Evolutionary conservation across 768 basidiomycete genomes (phyloP).

Genomic region (Favolaschia claudopus): DNA sequence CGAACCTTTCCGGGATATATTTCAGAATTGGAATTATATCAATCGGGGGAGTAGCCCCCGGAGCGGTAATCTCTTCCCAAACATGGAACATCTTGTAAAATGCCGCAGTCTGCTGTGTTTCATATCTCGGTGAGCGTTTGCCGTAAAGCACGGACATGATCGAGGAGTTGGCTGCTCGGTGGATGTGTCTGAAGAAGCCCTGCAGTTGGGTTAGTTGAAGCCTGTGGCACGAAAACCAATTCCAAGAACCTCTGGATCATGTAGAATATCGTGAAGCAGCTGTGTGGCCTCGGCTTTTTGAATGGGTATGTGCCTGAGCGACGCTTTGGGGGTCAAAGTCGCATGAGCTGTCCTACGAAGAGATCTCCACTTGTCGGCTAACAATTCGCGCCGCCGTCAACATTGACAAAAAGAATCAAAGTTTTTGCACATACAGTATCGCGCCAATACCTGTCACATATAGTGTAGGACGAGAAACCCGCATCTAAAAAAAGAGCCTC

Average conservation of each 20-base stretch:
- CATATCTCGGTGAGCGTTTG: constrained; percentile 36
- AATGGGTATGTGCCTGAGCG: constrained; percentile 27
- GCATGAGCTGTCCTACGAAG: constrained; percentile 23
- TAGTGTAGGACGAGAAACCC: too few relatives aligned
- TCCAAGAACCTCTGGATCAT: constrained; percentile 4
- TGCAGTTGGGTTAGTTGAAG: constrained; percentile 10
- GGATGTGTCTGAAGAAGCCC: constrained; percentile 39
- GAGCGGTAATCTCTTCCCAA: constrained; percentile 35
- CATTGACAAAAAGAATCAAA: too few relatives aligned
- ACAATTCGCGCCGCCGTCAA: too few relatives aligned
- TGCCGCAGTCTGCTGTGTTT: constrained; percentile 31
- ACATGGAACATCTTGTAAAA: constrained; percentile 37
- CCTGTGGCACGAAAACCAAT: not conserved
- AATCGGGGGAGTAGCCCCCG: constrained; percentile 45
- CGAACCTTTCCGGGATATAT: constrained; percentile 43
- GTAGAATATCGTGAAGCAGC: constrained; percentile 12
- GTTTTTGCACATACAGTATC: constrained; percentile 18
- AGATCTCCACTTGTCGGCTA: constrained; percentile 15
- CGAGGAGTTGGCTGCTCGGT: constrained; percentile 39
- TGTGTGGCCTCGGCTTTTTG: constrained; percentile 29
- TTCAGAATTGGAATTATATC: constrained; percentile 43
- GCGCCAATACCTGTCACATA: constrained; percentile 25
- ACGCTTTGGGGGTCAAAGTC: constrained; percentile 30
- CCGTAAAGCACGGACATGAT: constrained; percentile 41
- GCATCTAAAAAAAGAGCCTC: too few relatives aligned